Conservation (phyloP, 78 protist genomes). For the Bodo saltans region DNA sequence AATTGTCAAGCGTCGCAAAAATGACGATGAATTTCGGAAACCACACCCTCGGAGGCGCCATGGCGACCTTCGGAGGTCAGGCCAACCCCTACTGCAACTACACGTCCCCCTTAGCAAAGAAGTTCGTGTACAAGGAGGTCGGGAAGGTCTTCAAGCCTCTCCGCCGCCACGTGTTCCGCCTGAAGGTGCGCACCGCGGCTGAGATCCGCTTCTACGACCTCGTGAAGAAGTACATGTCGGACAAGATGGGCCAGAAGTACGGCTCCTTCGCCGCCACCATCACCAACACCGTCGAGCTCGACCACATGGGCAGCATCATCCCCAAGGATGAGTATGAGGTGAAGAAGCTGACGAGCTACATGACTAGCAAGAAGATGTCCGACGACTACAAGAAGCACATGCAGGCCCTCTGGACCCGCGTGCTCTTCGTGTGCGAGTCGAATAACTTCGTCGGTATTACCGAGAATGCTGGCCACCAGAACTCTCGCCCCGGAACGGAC, state of each 20-base stretch:
- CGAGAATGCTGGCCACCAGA: background rate
- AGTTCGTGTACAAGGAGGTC: background rate
- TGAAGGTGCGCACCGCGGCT: background rate
- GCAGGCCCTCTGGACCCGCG: background rate
- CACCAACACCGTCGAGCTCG: background rate
- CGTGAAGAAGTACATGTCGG: background rate
- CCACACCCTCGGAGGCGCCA: background rate
- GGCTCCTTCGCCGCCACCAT: background rate
- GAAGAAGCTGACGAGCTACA: background rate
- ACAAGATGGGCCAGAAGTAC: background rate
- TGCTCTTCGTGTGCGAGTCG: background rate
- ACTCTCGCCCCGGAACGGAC: background rate
- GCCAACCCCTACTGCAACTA: background rate
- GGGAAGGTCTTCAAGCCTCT: background rate
- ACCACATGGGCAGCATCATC: background rate
- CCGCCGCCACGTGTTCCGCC: background rate
- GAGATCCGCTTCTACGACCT: background rate
- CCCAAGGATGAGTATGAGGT: background rate
- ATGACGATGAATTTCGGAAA: background rate
- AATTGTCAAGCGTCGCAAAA: no score
- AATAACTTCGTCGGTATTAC: background rate
- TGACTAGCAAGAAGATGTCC: background rate
- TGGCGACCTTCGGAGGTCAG: background rate
- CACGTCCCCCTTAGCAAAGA: background rate
- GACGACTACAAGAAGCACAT: background rate